phyloP scores from a whole-genome alignment of 2,329 filamentous ascomycete species.

The Dactylellina parvicollis region DNA sequence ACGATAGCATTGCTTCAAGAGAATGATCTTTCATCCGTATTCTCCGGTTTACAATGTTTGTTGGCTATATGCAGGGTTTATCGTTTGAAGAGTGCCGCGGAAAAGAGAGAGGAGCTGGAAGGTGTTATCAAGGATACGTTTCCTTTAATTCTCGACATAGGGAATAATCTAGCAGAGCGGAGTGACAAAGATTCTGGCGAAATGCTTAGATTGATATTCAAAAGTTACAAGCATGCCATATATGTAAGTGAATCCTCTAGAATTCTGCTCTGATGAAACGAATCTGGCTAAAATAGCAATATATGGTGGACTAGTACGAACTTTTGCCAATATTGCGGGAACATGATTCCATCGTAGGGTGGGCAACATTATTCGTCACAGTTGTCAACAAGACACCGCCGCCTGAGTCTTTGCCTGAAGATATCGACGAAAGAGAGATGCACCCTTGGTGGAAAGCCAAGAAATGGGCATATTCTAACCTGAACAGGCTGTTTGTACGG shows the following conservation, averaged over 20 bases:
- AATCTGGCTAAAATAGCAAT: not conserved
- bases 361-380: constrained; percentile 94
- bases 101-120: constrained; percentile 83
- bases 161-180: constrained; percentile 87
- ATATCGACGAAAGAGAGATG: constrained; percentile 83
- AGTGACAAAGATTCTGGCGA: constrained; percentile 93
- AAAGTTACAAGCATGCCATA: constrained; percentile 97
- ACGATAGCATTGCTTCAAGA: constrained; percentile 88
- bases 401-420: constrained; percentile 79
- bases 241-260: constrained; percentile 72
- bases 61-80: constrained; percentile 95
- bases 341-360: constrained; percentile 85
- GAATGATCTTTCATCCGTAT: constrained; percentile 85
- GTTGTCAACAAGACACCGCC: constrained; percentile 88
- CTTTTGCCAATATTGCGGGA: constrained; percentile 80
- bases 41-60: constrained; percentile 92
- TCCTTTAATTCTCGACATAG: constrained; percentile 84
- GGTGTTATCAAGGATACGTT: constrained; percentile 93
- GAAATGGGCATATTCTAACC: constrained; percentile 98
- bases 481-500: constrained; percentile 95
- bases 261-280: not conserved
- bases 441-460: constrained; percentile 99
- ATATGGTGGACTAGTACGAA: constrained; percentile 73
- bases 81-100: constrained; percentile 87
- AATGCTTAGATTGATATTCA: constrained; percentile 93